These are phyloP conservation scores for Macadamia integrifolia DNA, from an alignment of 164 flowering plant species.

Conservation along the genomic window DNA sequence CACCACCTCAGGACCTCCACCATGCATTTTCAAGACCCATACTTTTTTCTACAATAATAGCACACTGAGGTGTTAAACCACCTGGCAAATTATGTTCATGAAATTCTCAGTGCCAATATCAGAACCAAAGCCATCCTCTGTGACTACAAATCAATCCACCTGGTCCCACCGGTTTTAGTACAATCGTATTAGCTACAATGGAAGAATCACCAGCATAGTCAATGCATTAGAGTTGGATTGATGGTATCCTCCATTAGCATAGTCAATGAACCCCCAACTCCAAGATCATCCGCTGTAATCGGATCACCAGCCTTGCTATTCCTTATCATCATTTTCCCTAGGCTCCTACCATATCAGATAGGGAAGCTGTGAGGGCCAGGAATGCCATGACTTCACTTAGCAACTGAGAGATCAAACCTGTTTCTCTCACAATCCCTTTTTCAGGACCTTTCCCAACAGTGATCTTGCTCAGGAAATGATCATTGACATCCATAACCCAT, in stretches of 20 bases:
- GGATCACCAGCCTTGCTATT: slow-evolving; percentile 94
- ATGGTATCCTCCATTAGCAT: slow-evolving; percentile 98
- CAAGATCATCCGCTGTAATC: slow-evolving; percentile 95
- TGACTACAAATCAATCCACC: slow-evolving; percentile 86
- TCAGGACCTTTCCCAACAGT: slow-evolving; percentile 94
- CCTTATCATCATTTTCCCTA: slow-evolving; percentile 92
- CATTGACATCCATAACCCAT: slow-evolving; percentile 97
- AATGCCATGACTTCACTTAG: slow-evolving; percentile 99
- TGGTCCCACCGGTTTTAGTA: slow-evolving; percentile 83
- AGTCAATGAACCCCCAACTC: slow-evolving; percentile 93
- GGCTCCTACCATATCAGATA: slow-evolving; percentile 92
- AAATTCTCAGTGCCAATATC: slow-evolving; percentile 98
- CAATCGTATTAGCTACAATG: slow-evolving; percentile 92
- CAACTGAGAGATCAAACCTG: slow-evolving; percentile 87
- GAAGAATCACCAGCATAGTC: slow-evolving; percentile 98
- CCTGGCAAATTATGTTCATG: slow-evolving; percentile 92
- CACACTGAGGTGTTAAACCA: slow-evolving; percentile 92
- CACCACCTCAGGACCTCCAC: slow-evolving; percentile 95
- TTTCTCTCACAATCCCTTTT: slow-evolving; percentile 93
- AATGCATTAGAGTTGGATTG: slow-evolving; percentile 97
- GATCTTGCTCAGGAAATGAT: slow-evolving; percentile 87
- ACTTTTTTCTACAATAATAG: slow-evolving; percentile 89
- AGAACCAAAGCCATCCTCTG: slow-evolving; percentile 99
- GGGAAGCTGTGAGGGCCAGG: slow-evolving; percentile 88
- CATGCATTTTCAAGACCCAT: slow-evolving; percentile 98